phyloP scores from a whole-genome alignment of 2,329 filamentous ascomycete species.

The Nigrospora sphaerica region DNA sequence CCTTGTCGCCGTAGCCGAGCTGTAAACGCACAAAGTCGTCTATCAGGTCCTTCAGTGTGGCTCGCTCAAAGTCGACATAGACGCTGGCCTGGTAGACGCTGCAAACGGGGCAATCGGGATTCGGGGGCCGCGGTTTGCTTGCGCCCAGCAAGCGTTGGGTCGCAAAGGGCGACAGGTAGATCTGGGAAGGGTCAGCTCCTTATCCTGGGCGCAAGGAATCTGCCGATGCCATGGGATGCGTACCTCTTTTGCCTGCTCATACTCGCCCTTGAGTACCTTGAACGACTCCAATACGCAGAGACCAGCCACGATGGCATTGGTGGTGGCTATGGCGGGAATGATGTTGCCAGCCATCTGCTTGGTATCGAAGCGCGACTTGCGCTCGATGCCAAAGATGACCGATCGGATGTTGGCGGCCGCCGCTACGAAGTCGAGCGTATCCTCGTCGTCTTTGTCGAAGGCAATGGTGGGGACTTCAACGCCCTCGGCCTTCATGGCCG shows the following conservation, averaged over 20 bases:
- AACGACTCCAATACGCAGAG: constrained; percentile 89
- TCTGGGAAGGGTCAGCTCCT: constrained; percentile 28
- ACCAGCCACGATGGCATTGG: constrained; percentile 91
- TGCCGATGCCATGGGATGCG: not conserved
- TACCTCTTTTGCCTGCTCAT: constrained; percentile 67
- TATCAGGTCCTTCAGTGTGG: constrained; percentile 74
- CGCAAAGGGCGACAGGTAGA: constrained; percentile 71
- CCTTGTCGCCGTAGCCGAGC: constrained; percentile 69
- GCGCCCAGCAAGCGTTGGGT: constrained; percentile 51
- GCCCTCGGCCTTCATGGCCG: constrained; percentile 48
- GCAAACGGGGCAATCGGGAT: constrained; percentile 79
- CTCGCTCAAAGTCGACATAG: constrained; percentile 59
- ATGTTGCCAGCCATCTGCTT: constrained; percentile 99
- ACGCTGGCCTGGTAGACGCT: constrained; percentile 63
- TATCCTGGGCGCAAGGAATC: not conserved
- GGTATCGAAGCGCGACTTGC: constrained; percentile 88
- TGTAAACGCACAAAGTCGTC: constrained; percentile 63
- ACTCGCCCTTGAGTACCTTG: constrained; percentile 75
- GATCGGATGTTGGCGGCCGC: constrained; percentile 87
- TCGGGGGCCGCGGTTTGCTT: constrained; percentile 55
- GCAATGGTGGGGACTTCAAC: constrained; percentile 59
- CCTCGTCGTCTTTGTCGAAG: constrained; percentile 95
- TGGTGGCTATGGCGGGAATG: constrained; percentile 95
- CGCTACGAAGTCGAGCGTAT: constrained; percentile 91
- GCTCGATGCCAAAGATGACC: constrained; percentile 79